Conservation (phyloP, 495 filamentous ascomycete species). For the Podospora bellae-mahoneyi region DNA sequence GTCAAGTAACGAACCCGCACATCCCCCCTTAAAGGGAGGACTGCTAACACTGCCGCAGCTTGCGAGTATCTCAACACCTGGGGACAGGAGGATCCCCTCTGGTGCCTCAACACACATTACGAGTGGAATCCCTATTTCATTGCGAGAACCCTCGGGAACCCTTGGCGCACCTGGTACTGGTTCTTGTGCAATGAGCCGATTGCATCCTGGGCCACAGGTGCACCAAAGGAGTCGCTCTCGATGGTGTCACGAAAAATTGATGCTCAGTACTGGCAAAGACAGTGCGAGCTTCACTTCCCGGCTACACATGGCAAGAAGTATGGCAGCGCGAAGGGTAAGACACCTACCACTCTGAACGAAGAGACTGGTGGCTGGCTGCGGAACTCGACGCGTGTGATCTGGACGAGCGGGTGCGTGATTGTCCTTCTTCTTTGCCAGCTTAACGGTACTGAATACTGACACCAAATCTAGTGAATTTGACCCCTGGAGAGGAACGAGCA, state of each 20-base stretch:
- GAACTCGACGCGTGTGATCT: constrained; percentile 55
- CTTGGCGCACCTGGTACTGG: constrained; percentile 61
- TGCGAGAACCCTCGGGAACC: constrained; percentile 51
- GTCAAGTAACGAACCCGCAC: constrained; percentile 40
- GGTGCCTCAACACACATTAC: constrained; percentile 60
- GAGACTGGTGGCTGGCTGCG: constrained; percentile 56
- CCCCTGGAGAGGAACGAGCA: constrained; percentile 55
- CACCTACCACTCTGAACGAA: constrained; percentile 52
- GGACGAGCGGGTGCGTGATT: constrained; percentile 52
- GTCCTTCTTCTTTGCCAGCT: neutral
- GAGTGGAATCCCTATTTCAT: constrained; percentile 53
- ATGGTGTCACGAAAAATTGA: constrained; percentile 58
- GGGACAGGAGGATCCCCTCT: constrained; percentile 45
- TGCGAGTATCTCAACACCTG: constrained; percentile 48
- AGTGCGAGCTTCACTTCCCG: constrained; percentile 62
- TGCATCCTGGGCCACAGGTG: constrained; percentile 41
- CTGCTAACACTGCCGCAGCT: constrained; percentile 10
- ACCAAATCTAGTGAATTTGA: constrained; percentile 48
- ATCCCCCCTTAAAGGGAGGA: neutral
- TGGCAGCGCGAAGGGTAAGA: constrained; percentile 51
- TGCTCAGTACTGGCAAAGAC: constrained; percentile 55
- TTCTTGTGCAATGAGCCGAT: constrained; percentile 62
- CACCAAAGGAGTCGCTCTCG: constrained; percentile 39
- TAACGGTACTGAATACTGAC: no score
- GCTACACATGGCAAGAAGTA: constrained; percentile 45